A percentile compares a stretch with the other conserved stretches of the same genome.
Conservation (phyloP, 805 yeast species). For the Torulaspora microellipsoides region DNA sequence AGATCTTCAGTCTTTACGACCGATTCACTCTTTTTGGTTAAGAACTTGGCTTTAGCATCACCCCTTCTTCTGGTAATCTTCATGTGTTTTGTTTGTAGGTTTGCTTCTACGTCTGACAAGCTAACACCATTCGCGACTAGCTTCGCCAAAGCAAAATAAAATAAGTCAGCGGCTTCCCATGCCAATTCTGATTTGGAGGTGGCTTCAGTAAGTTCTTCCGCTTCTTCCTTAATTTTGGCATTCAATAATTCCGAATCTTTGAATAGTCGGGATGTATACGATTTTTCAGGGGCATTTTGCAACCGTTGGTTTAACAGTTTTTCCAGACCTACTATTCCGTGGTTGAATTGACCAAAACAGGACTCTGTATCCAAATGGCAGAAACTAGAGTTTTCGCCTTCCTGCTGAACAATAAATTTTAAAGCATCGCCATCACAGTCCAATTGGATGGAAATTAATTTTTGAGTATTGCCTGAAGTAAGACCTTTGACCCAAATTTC, state of each 20-base stretch:
- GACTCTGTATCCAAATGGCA: constrained; percentile 80
- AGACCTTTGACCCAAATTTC: constrained; percentile 96
- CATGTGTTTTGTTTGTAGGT: constrained; percentile 74
- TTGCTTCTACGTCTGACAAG: constrained; percentile 74
- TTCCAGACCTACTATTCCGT: constrained; percentile 65
- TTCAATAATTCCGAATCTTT: constrained; percentile 66
- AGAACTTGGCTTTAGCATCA: constrained; percentile 84
- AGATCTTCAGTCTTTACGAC: constrained; percentile 13
- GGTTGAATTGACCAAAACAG: constrained; percentile 66
- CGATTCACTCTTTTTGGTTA: constrained; percentile 32
- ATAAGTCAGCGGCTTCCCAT: constrained; percentile 96
- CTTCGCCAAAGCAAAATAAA: constrained; percentile 70
- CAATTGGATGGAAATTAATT: constrained; percentile 55
- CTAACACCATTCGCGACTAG: constrained; percentile 74
- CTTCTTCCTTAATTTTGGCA: constrained; percentile 93
- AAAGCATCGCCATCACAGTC: constrained; percentile 95
- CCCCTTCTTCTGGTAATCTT: constrained; percentile 93
- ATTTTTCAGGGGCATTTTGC: constrained; percentile 72
- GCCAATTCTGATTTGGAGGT: constrained; percentile 62
- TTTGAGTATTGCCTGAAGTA: constrained; percentile 94
- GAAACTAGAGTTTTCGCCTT: constrained; percentile 70
- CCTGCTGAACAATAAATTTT: constrained; percentile 79
- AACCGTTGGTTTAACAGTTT: constrained; percentile 58
- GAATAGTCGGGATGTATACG: constrained; percentile 89
- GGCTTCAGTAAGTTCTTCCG: constrained; percentile 92